Evolutionary conservation across 495 filamentous ascomycete species (phyloP).

Genomic region (Annulohypoxylon moriforme): DNA sequence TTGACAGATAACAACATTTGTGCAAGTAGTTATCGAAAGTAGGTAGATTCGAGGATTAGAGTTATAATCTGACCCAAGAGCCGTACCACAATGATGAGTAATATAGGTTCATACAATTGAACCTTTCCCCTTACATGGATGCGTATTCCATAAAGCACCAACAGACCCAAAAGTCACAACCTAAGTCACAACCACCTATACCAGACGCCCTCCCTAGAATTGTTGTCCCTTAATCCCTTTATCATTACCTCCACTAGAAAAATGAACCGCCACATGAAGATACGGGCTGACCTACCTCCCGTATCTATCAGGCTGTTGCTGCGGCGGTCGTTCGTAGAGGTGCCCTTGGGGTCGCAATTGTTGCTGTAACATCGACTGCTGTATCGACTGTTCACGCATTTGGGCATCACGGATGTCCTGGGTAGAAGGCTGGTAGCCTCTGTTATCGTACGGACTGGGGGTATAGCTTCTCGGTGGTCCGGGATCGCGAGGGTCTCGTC

Average conservation of each 20-base stretch:
- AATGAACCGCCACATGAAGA: neutral
- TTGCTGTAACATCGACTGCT: constrained; percentile 48
- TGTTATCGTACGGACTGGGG: constrained; percentile 43
- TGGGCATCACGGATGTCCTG: constrained; percentile 48
- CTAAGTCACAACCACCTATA: neutral
- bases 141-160: neutral
- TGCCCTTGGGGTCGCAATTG: constrained; percentile 52
- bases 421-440: constrained; percentile 38
- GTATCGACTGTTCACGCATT: constrained; percentile 47
- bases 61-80: neutral
- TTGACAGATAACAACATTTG: neutral
- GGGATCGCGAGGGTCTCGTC: constrained; percentile 48
- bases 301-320: constrained; percentile 46
- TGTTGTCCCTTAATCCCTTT: neutral
- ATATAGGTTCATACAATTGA: neutral
- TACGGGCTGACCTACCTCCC: constrained; percentile 38
- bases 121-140: neutral
- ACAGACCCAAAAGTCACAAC: neutral
- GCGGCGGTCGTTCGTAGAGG: constrained; percentile 43
- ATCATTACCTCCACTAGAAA: neutral
- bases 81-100: neutral
- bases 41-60: neutral
- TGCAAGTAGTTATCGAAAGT: neutral
- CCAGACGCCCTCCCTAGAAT: neutral
- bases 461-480: constrained; percentile 48